These are phyloP conservation scores for Paragyromitra xinjiangensis DNA, from an alignment of 495 filamentous ascomycete species.

Conservation along the genomic window DNA sequence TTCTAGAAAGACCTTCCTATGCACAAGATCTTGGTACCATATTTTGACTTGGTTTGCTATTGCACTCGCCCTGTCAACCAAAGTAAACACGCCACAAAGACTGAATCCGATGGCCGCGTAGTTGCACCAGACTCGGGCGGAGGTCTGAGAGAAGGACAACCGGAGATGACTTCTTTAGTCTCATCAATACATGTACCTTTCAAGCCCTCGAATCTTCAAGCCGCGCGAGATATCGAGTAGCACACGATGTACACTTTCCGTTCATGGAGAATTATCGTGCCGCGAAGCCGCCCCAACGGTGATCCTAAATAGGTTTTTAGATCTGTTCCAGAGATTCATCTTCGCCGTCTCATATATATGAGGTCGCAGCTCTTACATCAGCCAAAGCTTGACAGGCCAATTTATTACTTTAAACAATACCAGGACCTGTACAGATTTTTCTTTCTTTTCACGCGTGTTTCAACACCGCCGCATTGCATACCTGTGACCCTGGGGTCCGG, in stretches of 20 bases:
- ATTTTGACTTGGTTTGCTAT: background rate
- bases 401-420: conserved; percentile 5
- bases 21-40: background rate
- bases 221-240: background rate
- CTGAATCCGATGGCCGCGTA: background rate
- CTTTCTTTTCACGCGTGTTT: conserved; percentile 26
- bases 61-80: background rate
- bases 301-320: conserved; percentile 15
- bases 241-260: background rate
- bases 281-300: background rate
- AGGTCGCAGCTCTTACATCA: conserved; percentile 18
- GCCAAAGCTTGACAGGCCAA: conserved; percentile 17
- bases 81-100: background rate
- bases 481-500: conserved; percentile 19
- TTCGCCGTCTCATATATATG: conserved; percentile 6
- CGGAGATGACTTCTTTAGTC: conserved; percentile 8
- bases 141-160: conserved; percentile 13
- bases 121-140: background rate
- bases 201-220: background rate
- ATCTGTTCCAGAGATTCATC: conserved; percentile 8
- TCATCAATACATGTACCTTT: background rate
- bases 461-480: conserved; percentile 23
- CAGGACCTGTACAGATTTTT: conserved; percentile 26
- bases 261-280: conserved; percentile 11
- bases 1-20: background rate